Conservation (phyloP, 306 rosid genomes). For the Inga laurina region DNA sequence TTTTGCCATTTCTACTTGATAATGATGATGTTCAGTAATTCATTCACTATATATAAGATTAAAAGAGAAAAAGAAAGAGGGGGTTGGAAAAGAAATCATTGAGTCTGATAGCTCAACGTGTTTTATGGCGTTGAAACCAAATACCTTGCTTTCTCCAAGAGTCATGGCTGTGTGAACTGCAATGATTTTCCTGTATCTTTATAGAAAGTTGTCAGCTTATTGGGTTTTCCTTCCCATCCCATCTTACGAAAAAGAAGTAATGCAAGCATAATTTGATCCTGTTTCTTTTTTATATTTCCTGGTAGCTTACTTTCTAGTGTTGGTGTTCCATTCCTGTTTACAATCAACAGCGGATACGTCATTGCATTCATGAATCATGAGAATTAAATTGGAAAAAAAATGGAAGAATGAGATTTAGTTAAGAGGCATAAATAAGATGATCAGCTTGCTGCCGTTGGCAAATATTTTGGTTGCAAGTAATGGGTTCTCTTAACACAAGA, state of each 20-base stretch:
- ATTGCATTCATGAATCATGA: not conserved
- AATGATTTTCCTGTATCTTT: not conserved
- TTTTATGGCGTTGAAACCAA: not conserved
- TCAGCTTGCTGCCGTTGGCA: not conserved
- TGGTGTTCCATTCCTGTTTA: not conserved
- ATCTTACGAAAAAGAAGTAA: not conserved
- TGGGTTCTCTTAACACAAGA: not conserved
- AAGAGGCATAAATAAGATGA: not conserved
- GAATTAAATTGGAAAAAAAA: not conserved
- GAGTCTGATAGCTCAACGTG: not conserved
- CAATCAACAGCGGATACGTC: not conserved
- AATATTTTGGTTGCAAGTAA: slow-evolving; percentile 22
- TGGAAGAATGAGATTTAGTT: not conserved
- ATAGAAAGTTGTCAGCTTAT: not conserved
- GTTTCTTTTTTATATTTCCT: not conserved
- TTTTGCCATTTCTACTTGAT: not conserved
- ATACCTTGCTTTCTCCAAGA: not conserved
- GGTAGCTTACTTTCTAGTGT: not conserved
- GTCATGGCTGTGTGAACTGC: not conserved
- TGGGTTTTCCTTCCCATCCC: not conserved
- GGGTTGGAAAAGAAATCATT: not conserved
- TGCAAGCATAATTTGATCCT: not conserved
- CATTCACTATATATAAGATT: not conserved
- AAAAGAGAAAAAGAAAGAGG: not conserved
- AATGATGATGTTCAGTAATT: not conserved